Evolutionary conservation across 345 rosid species (phyloP).

Genomic region (Linum usitatissimum): DNA sequence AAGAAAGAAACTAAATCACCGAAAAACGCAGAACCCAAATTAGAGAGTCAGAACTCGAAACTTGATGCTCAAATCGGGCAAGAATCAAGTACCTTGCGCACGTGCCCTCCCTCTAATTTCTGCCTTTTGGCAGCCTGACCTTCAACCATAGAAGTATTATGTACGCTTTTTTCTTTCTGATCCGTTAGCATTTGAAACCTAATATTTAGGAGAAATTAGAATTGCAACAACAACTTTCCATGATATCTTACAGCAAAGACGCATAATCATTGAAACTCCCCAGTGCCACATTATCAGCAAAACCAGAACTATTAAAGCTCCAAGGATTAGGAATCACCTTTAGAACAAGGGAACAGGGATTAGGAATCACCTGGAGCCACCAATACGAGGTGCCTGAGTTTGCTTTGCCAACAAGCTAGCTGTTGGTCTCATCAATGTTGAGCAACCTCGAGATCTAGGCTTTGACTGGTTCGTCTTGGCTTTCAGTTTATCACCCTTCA

Average conservation of each 20-base stretch:
- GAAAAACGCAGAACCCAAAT: not conserved
- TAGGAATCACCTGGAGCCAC: conserved; percentile 47
- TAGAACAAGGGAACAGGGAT: conserved; percentile 1
- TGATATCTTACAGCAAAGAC: not conserved
- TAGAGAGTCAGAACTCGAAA: not conserved
- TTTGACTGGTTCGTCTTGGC: conserved; percentile 29
- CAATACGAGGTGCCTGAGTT: conserved; percentile 28
- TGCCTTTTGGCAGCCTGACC: conserved; percentile 88
- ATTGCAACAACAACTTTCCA: conserved; percentile 1
- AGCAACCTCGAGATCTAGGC: conserved; percentile 44
- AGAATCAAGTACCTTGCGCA: conserved; percentile 40
- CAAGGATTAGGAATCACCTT: too few species aligned
- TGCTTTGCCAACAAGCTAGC: conserved; percentile 81
- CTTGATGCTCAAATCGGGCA: not conserved
- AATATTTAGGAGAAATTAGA: conserved; percentile 4
- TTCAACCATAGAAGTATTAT: conserved; percentile 45
- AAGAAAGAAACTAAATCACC: conserved; percentile 13
- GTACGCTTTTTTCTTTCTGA: conserved; percentile 34
- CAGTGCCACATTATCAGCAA: not conserved
- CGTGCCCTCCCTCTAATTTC: conserved; percentile 83
- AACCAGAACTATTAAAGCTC: not conserved
- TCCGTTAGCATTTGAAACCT: conserved; percentile 38
- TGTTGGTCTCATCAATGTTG: conserved; percentile 94
- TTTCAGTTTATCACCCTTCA: conserved; percentile 27
- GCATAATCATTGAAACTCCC: not conserved